Percentiles rank a stretch among this genome's conserved stretches.
These are phyloP conservation scores for Ophiosphaerella narmari DNA, from an alignment of 2,329 filamentous ascomycete genomes.

Conservation along the genomic window DNA sequence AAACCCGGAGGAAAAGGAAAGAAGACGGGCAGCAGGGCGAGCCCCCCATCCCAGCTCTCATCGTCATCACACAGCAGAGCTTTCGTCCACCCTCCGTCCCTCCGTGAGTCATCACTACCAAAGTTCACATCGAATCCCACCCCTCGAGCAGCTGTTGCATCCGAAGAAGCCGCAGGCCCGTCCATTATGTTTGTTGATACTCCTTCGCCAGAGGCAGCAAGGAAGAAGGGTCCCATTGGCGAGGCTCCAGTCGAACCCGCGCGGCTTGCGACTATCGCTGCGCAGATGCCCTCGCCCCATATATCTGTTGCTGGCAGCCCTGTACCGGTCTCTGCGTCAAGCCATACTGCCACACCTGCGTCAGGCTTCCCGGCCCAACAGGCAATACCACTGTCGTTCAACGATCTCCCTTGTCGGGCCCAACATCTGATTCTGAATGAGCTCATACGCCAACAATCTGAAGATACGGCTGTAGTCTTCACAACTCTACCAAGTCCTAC, in stretches of 20 bases:
- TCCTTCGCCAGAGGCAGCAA: slow-evolving; percentile 25
- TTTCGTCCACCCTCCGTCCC: slow-evolving; percentile 53
- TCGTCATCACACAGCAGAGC: slow-evolving; percentile 29
- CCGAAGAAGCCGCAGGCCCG: slow-evolving; percentile 67
- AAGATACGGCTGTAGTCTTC: slow-evolving; percentile 73
- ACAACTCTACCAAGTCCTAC: slow-evolving; percentile 82
- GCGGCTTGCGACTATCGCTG: slow-evolving; percentile 4
- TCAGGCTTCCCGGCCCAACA: slow-evolving; percentile 62
- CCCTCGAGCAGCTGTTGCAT: slow-evolving; percentile 68
- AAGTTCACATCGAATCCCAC: slow-evolving; percentile 75
- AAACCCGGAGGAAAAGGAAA: not conserved
- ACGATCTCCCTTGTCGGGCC: slow-evolving; percentile 80
- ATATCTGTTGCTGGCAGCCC: slow-evolving; percentile 1
- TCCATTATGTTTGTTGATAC: slow-evolving; percentile 75
- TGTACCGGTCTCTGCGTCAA: not conserved
- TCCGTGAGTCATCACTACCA: slow-evolving; percentile 59
- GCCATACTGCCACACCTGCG: slow-evolving; percentile 19
- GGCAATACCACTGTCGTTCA: slow-evolving; percentile 75
- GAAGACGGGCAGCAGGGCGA: slow-evolving; percentile 19
- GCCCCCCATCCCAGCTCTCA: slow-evolving; percentile 22
- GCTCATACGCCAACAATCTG: slow-evolving; percentile 62
- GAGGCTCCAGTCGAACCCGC: slow-evolving; percentile 7
- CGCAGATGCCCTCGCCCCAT: slow-evolving; percentile 9
- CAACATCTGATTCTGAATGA: slow-evolving; percentile 89
- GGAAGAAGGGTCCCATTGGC: slow-evolving; percentile 27